Conservation (phyloP, 768 basidiomycete genomes). For the Lactarius indigo region DNA sequence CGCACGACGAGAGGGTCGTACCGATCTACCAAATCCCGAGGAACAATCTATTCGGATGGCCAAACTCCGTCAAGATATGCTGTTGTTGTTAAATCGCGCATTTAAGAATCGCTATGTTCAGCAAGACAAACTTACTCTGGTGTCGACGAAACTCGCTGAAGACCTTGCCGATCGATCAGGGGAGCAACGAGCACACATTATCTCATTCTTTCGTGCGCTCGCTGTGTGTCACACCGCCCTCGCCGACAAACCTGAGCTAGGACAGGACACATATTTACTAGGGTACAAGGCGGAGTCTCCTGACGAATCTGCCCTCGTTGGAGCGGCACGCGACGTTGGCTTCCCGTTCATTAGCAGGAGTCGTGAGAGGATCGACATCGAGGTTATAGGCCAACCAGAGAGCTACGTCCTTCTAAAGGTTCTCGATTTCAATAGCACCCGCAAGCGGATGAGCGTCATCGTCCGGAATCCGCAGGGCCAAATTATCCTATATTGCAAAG, state of each 20-base stretch:
- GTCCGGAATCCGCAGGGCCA: constrained; percentile 81
- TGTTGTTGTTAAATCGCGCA: constrained; percentile 62
- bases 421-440: constrained; percentile 90
- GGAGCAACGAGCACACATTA: constrained; percentile 61
- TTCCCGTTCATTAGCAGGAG: constrained; percentile 83
- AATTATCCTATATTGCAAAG: constrained; percentile 88
- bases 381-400: constrained; percentile 87
- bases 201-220: constrained; percentile 92
- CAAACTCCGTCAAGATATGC: constrained; percentile 70
- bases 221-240: constrained; percentile 92
- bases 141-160: constrained; percentile 80
- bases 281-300: constrained; percentile 97
- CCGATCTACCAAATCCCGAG: constrained; percentile 59
- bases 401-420: constrained; percentile 73
- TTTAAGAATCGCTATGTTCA: constrained; percentile 91
- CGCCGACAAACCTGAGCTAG: constrained; percentile 67
- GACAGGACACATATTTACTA: constrained; percentile 55
- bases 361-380: constrained; percentile 77
- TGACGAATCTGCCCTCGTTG: constrained; percentile 92
- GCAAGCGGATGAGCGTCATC: constrained; percentile 95
- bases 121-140: constrained; percentile 76
- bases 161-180: constrained; percentile 62
- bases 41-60: constrained; percentile 68
- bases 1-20: constrained; percentile 74
- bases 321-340: constrained; percentile 86